Conservation (phyloP, 2,329 filamentous ascomycete species). For the Hymenoscyphus occultus region DNA sequence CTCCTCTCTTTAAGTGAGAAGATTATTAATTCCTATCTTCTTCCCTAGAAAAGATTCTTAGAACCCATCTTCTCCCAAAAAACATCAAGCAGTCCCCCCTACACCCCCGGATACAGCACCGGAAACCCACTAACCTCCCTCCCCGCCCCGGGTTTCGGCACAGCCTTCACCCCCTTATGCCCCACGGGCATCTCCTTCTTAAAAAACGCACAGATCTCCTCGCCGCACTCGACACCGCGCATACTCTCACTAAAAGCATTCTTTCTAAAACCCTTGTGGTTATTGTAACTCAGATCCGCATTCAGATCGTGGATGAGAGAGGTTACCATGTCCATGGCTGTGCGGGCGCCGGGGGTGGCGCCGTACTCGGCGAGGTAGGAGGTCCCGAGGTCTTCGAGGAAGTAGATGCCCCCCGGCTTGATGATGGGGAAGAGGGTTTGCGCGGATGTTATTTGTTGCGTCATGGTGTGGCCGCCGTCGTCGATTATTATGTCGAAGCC, state of each 20-base stretch:
- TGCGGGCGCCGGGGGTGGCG: not conserved
- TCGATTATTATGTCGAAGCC: conserved; percentile 44
- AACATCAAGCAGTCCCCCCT: no score
- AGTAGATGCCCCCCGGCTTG: not conserved
- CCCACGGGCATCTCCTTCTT: conserved; percentile 23
- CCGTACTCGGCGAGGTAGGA: not conserved
- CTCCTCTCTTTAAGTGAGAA: no score
- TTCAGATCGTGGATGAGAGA: not conserved
- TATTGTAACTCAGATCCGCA: not conserved
- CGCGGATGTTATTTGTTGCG: conserved; percentile 39
- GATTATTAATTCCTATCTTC: no score
- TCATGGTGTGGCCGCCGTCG: conserved; percentile 41
- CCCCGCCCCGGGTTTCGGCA: no score
- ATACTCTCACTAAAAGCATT: not conserved
- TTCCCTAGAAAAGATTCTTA: no score
- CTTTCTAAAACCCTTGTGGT: not conserved
- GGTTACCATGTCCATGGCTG: not conserved
- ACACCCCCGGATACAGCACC: no score
- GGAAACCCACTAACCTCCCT: no score
- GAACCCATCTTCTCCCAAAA: no score
- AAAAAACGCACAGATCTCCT: conserved; percentile 20
- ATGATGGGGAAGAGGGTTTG: conserved; percentile 18
- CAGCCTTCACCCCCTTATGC: no score
- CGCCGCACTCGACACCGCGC: conserved; percentile 17
- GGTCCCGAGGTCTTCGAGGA: not conserved